Conservation (phyloP, 2,329 filamentous ascomycete genomes). For the Epichloe sylvatica region DNA sequence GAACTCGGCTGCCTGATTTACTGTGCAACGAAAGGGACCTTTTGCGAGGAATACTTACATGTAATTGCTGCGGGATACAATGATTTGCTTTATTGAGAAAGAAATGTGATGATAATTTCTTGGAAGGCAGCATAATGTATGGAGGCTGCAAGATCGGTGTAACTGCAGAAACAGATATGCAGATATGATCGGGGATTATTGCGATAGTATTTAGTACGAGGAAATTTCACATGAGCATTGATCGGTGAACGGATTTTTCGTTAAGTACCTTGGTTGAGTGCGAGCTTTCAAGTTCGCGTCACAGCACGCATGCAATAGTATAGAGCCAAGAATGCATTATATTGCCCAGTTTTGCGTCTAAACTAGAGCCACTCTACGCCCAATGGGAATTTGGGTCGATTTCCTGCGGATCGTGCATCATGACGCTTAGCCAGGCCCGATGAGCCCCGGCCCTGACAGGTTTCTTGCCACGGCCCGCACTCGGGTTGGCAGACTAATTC, state of each 20-base stretch:
- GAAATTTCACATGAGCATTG: constrained; percentile 3
- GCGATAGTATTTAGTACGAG: constrained; percentile 8
- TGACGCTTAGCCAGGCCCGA: not conserved
- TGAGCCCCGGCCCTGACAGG: not conserved
- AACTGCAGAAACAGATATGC: constrained; percentile 16
- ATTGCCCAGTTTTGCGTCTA: not conserved
- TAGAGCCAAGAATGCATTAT: not conserved
- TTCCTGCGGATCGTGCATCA: not conserved
- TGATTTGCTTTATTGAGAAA: constrained; percentile 15
- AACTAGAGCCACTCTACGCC: not conserved
- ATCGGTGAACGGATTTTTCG: not conserved
- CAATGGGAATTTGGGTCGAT: not conserved
- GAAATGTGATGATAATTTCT: constrained; percentile 18
- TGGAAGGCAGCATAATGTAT: constrained; percentile 19
- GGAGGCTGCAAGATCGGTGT: constrained; percentile 17
- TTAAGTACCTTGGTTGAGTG: not conserved
- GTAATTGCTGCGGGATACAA: constrained; percentile 14
- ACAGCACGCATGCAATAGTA: not conserved
- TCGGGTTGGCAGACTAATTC: constrained; percentile 5
- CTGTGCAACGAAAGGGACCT: constrained; percentile 5
- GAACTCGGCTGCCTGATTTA: constrained; percentile 17
- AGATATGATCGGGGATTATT: constrained; percentile 10
- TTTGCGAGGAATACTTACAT: constrained; percentile 11
- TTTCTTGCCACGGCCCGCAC: constrained; percentile 10
- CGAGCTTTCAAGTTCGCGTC: not conserved